phyloP scores from a whole-genome alignment of 441 rosid genomes.

The Brassica hybrid region DNA sequence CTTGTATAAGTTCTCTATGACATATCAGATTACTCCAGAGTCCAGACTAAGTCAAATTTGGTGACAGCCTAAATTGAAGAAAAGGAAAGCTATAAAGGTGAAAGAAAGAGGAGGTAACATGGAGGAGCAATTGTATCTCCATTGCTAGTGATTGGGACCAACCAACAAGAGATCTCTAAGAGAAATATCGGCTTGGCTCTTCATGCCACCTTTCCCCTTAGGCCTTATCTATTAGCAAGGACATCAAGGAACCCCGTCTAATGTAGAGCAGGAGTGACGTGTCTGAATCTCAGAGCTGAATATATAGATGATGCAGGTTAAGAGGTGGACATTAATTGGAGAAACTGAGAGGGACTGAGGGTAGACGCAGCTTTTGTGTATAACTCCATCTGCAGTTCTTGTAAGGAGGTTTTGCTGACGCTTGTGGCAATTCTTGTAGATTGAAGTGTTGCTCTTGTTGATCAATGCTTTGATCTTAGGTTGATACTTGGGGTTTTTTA shows the following conservation, averaged over 20 bases:
- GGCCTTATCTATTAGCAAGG: slow-evolving; percentile 18
- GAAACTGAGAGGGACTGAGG: slow-evolving; percentile 22
- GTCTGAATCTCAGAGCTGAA: slow-evolving; percentile 19
- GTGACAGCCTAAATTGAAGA: background rate
- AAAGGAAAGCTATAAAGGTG: slow-evolving; percentile 11
- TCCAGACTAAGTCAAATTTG: background rate
- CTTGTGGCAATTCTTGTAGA: no score
- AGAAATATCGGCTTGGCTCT: slow-evolving; percentile 22
- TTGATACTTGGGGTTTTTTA: no score
- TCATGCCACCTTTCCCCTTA: slow-evolving; percentile 30
- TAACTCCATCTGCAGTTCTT: slow-evolving; percentile 25
- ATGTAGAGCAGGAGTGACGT: slow-evolving; percentile 25
- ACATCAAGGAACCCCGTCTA: slow-evolving; percentile 20
- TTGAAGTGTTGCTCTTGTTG: no score
- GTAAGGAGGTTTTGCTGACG: no score
- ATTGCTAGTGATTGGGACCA: slow-evolving; percentile 34
- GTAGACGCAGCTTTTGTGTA: slow-evolving; percentile 35
- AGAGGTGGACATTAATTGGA: slow-evolving; percentile 33
- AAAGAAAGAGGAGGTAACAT: slow-evolving; percentile 30
- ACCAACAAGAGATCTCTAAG: slow-evolving; percentile 23
- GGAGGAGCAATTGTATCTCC: slow-evolving; percentile 28
- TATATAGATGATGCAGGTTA: slow-evolving; percentile 23
- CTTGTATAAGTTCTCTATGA: no score
- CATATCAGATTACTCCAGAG: background rate
- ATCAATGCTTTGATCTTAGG: no score